Evolutionary conservation across 345 rosid genomes (phyloP).

Genomic region (Mallotus nudiflorus): DNA sequence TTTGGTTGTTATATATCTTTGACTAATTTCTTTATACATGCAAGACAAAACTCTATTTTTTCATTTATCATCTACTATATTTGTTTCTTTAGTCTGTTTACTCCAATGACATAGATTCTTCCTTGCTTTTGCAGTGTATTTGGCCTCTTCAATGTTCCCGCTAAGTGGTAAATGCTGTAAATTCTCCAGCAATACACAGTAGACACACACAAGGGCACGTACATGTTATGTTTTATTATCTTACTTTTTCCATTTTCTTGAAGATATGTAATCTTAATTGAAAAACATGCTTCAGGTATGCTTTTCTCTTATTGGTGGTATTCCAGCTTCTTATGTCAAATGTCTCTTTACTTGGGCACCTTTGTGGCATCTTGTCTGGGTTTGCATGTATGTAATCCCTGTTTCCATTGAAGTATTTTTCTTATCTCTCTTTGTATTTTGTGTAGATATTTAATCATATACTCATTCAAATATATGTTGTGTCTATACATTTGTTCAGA

Average conservation of each 20-base stretch:
- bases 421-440: constrained; percentile 6
- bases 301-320: constrained; percentile 66
- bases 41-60: not conserved
- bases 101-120: not conserved
- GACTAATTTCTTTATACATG: not conserved
- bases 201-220: not conserved
- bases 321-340: constrained; percentile 93
- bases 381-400: constrained; percentile 70
- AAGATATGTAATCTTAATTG: constrained; percentile 9
- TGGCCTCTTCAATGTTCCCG: constrained; percentile 96
- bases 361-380: constrained; percentile 94
- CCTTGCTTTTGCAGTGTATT: constrained; percentile 69
- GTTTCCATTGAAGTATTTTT: constrained; percentile 8
- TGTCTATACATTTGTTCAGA: constrained; percentile 42
- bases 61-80: not conserved
- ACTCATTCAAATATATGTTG: not conserved
- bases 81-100: not conserved
- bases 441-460: not conserved
- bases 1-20: not conserved
- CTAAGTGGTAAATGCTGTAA: constrained; percentile 62
- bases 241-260: constrained; percentile 8
- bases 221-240: constrained; percentile 1
- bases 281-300: constrained; percentile 62
- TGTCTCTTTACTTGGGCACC: constrained; percentile 93
- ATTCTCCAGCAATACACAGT: constrained; percentile 16